phyloP scores from a whole-genome alignment of 176 grass and related monocot species.

The Coix lacrymajobi region DNA sequence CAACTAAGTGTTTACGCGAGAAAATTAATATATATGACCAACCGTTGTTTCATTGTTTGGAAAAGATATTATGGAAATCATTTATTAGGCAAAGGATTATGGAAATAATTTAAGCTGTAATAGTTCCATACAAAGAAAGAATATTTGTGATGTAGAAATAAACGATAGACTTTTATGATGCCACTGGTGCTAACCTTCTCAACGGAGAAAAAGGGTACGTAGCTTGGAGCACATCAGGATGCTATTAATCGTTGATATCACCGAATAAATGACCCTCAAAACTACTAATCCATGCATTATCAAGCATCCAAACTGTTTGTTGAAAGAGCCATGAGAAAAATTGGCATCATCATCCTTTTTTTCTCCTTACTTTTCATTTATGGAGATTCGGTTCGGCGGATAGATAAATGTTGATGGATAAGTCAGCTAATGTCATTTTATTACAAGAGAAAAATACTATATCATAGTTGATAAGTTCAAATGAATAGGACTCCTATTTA shows the following conservation, averaged over 20 bases:
- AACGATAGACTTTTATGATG: not conserved
- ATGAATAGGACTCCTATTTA: too few relatives aligned
- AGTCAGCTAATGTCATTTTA: too few relatives aligned
- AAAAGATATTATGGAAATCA: not conserved
- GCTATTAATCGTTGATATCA: not conserved
- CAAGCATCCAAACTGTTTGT: not conserved
- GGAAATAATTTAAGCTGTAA: not conserved
- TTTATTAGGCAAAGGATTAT: too few relatives aligned
- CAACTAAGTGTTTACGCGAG: not conserved
- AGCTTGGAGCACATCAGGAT: not conserved
- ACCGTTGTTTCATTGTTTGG: not conserved
- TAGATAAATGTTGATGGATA: too few relatives aligned
- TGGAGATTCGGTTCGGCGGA: too few relatives aligned
- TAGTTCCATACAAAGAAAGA: not conserved
- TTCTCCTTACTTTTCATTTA: not conserved
- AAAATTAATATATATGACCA: not conserved
- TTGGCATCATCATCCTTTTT: not conserved
- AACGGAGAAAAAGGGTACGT: too few relatives aligned
- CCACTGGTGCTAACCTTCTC: not conserved
- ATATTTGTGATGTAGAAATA: not conserved
- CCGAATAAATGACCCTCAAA: not conserved
- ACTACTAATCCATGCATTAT: not conserved
- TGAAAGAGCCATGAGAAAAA: not conserved
- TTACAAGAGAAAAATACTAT: too few relatives aligned
- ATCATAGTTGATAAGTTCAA: too few relatives aligned